A percentile compares a stretch with the other conserved stretches of the same genome.
Evolutionary conservation across 73 alveolate species (phyloP).

Genomic region (Stentor roeselii): DNA sequence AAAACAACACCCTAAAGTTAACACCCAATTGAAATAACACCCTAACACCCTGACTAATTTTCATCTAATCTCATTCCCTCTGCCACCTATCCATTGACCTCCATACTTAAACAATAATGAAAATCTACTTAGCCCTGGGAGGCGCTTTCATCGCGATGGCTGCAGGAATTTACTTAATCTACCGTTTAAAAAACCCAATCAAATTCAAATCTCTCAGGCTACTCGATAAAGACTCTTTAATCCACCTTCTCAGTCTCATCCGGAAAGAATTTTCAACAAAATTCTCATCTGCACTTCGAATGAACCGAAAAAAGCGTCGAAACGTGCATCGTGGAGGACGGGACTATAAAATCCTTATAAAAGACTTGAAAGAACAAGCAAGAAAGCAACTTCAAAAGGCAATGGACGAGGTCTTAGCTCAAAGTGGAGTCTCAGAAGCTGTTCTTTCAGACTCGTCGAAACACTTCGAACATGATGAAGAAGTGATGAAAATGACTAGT

Average conservation of each 20-base stretch:
- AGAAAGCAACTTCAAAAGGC: neutral
- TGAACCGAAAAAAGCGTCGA: neutral
- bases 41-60: too few species aligned
- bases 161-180: too few species aligned
- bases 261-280: neutral
- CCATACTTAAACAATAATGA: too few species aligned
- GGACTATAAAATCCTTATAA: neutral
- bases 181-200: too few species aligned
- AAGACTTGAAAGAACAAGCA: constrained; percentile 1
- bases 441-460: neutral
- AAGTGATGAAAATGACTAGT: neutral
- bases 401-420: neutral
- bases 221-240: neutral
- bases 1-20: too few species aligned
- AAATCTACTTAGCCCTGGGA: too few species aligned
- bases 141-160: too few species aligned
- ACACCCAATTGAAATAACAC: too few species aligned
- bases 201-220: neutral
- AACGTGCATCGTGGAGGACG: neutral
- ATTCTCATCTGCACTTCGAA: neutral
- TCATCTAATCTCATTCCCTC: too few species aligned
- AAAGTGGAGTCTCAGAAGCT: neutral
- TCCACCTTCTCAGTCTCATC: neutral
- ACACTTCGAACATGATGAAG: neutral
- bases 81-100: too few species aligned